Evolutionary conservation across 140 eudicot species (phyloP).

Genomic region (Oenanthe javanica): DNA sequence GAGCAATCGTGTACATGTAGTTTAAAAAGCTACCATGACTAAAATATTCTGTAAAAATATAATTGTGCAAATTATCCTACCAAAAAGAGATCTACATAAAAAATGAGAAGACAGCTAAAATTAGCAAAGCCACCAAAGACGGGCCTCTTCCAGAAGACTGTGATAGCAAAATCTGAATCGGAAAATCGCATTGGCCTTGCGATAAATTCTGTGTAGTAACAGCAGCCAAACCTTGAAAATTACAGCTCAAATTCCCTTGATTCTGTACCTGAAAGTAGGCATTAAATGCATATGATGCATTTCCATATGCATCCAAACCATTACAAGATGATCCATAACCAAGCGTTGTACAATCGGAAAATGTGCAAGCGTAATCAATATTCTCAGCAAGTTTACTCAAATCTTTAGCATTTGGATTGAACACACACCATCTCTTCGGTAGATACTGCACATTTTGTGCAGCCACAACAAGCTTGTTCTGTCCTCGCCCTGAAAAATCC

Average conservation of each 20-base stretch:
- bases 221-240: slow-evolving; percentile 10
- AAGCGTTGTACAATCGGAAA: slow-evolving; percentile 6
- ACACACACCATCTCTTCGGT: neutral
- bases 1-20: neutral
- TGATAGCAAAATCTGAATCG: neutral
- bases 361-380: slow-evolving; percentile 4
- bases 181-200: neutral
- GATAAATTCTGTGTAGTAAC: slow-evolving; percentile 12
- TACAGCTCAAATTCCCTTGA: slow-evolving; percentile 13
- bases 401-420: slow-evolving; percentile 11
- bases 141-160: neutral
- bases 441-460: slow-evolving; percentile 11
- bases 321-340: slow-evolving; percentile 12
- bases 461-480: slow-evolving; percentile 4
- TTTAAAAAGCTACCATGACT: neutral
- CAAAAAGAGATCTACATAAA: slow-evolving; percentile 2
- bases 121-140: neutral
- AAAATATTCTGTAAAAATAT: neutral
- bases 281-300: slow-evolving; percentile 7
- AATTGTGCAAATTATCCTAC: neutral
- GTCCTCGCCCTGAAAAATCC: slow-evolving; percentile 3
- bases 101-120: neutral
- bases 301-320: slow-evolving; percentile 8
- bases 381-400: slow-evolving; percentile 6
- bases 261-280: slow-evolving; percentile 12